Conservation (phyloP, 169 alveolate genomes). For the Plasmodium reichenowi region DNA sequence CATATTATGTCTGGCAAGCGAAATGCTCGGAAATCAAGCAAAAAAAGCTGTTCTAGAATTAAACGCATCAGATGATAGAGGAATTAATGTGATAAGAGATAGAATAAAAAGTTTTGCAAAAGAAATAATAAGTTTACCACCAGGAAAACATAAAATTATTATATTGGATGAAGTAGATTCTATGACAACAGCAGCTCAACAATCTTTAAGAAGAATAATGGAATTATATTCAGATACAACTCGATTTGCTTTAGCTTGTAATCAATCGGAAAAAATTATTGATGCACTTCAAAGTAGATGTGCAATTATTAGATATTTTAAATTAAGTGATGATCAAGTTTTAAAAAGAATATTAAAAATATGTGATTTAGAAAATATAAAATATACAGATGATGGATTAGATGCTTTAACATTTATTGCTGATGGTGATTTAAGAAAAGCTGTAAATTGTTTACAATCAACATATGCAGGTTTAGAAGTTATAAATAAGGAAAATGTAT, state of each 20-base stretch:
- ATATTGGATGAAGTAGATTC: constrained; percentile 99
- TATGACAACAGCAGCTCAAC: constrained; percentile 99
- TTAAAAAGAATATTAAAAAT: constrained; percentile 91
- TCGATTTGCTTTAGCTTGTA: constrained; percentile 99
- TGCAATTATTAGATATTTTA: constrained; percentile 97
- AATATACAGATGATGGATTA: constrained; percentile 92
- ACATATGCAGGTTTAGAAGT: constrained; percentile 95
- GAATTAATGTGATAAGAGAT: constrained; percentile 98
- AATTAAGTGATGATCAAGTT: constrained; percentile 95
- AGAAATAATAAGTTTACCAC: constrained; percentile 94
- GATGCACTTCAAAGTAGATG: constrained; percentile 99
- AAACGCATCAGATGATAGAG: constrained; percentile 99
- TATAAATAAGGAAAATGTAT: constrained; percentile 95
- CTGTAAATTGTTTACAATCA: constrained; percentile 97
- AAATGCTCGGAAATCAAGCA: constrained; percentile 92
- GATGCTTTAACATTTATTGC: constrained; percentile 97
- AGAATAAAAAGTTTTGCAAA: constrained; percentile 97
- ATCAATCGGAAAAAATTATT: constrained; percentile 97
- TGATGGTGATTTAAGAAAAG: constrained; percentile 96
- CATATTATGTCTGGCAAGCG: constrained; percentile 97
- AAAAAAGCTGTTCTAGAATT: constrained; percentile 96
- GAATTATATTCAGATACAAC: constrained; percentile 98
- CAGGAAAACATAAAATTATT: constrained; percentile 96
- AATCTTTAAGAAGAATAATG: constrained; percentile 98
- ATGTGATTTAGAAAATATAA: constrained; percentile 86